Base-by-base conservation (phyloP, 2,329 filamentous ascomycete species). In the Cordyceps farinosa region DNA sequence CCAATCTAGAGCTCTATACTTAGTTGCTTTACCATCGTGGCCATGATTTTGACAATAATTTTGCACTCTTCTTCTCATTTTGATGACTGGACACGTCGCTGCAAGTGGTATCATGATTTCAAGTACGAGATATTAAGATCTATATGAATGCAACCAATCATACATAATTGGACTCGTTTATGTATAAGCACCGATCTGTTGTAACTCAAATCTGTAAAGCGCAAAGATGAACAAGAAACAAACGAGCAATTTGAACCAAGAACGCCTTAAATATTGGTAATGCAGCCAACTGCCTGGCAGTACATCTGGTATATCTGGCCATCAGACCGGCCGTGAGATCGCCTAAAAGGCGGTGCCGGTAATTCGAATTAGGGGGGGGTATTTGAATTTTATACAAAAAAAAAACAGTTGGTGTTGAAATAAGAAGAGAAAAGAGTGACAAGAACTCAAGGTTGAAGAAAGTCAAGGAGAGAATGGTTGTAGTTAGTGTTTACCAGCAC, bases 401-500 rank as follows among this genome's bases (percentile, higher is more conserved):
- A 32, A 59, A 38, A 47, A 27, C 10, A 38, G 13, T 30, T n/a
- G 40, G 30, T 17, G 29, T 32, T 5, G 52, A 29, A n/a, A 55
- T 15, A 40, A 15, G 11, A 38, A 38, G 36, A 11, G 22, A 22
- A 51, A 51, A 47, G 29, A 51, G 9, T 44, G 36, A 27, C n/a
- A 48, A 30, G 17, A 45, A 15, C 15, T 34, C 15, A 4, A 56
- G 62, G 5, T 13, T 29, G 30, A 34, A 44, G 17, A 27, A 36
- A 42, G 22, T 29, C 15, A 44, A 55, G 15, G 11, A 51, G 34
- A 30, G 11, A 45, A 57, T n/a, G n/a, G 8, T 22, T 47, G 34
- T 15, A 10, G 11, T 44, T 13, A 50, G 27, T 66, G 36, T 70
- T 59, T 63, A 55, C 47, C 78, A 1, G 78, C 78, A 30, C 72